These are phyloP conservation scores for Selaginella moellendorffii DNA, from an alignment of 75 land plant genomes.

Conservation along the genomic window DNA sequence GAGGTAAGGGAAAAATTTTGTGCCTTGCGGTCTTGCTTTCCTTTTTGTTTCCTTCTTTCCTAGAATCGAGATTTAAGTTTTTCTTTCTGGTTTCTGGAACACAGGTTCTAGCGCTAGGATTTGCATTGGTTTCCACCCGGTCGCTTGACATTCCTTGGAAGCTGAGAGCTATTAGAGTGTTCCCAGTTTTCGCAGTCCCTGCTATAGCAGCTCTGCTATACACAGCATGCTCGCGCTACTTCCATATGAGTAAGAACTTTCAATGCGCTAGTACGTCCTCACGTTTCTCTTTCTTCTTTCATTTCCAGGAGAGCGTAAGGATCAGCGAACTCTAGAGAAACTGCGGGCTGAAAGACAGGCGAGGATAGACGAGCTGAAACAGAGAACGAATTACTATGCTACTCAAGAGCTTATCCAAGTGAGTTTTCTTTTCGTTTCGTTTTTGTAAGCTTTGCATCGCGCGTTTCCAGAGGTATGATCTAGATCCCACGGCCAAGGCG, in stretches of 20 bases:
- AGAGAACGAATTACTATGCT: conserved; percentile 74
- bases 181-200: conserved; percentile 70
- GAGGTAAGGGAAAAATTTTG: conserved; percentile 53
- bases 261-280: background rate
- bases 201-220: conserved; percentile 45
- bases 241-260: conserved; percentile 56
- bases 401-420: conserved; percentile 98
- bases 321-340: conserved; percentile 73
- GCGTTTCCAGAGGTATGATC: conserved; percentile 70
- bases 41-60: no score
- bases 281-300: background rate
- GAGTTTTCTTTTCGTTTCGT: background rate
- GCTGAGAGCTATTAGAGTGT: conserved; percentile 60
- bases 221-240: conserved; percentile 33
- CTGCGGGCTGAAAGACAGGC: conserved; percentile 74
- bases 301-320: conserved; percentile 59
- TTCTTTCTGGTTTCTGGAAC: no score
- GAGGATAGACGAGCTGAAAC: conserved; percentile 88
- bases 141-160: conserved; percentile 61
- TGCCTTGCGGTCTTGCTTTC: no score
- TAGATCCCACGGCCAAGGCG: conserved; percentile 87
- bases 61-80: no score
- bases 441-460: background rate
- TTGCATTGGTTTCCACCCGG: conserved; percentile 29
- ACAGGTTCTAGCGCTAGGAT: no score